Percentiles rank a stretch among this genome's conserved stretches.
Conservation (phyloP, 2,329 filamentous ascomycete species). For the Talaromyces funiculosus region DNA sequence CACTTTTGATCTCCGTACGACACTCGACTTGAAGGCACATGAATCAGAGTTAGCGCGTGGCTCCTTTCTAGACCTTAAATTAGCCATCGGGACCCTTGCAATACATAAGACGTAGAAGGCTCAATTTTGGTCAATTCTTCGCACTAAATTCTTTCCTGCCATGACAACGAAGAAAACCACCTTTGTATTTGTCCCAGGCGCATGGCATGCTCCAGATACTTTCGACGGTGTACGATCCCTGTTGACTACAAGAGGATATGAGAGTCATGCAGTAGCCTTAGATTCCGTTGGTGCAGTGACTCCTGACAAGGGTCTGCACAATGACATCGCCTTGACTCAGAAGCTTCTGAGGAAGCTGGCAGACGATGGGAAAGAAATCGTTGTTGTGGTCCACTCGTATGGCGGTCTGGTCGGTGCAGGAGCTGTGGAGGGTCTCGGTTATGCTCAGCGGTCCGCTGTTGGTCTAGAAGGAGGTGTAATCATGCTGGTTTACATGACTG, state of each 20-base stretch:
- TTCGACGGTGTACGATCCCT: conserved; percentile 27
- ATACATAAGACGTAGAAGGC: no score
- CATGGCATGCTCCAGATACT: conserved; percentile 33
- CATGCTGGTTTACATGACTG: conserved; percentile 26
- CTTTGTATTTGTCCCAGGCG: conserved; percentile 37
- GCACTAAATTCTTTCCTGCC: no score
- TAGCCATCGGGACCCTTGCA: no score
- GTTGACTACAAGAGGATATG: conserved; percentile 27
- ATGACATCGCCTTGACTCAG: conserved; percentile 31
- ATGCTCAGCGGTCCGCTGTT: conserved; percentile 13
- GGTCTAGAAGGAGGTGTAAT: conserved; percentile 26
- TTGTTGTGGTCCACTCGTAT: conserved; percentile 29
- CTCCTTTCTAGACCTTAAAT: no score
- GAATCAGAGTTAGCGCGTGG: no score
- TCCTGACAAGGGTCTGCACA: conserved; percentile 27
- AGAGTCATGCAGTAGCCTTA: conserved; percentile 24
- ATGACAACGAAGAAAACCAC: no score
- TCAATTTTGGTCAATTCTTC: no score
- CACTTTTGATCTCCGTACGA: no score
- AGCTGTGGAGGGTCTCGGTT: conserved; percentile 23
- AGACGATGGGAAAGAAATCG: conserved; percentile 19
- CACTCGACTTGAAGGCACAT: no score
- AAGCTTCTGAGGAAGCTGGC: conserved; percentile 22
- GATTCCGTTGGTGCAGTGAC: conserved; percentile 21
- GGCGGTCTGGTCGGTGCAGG: conserved; percentile 24